These are phyloP conservation scores for Drosera capensis DNA, from an alignment of 148 eudicot genomes.

Conservation along the genomic window DNA sequence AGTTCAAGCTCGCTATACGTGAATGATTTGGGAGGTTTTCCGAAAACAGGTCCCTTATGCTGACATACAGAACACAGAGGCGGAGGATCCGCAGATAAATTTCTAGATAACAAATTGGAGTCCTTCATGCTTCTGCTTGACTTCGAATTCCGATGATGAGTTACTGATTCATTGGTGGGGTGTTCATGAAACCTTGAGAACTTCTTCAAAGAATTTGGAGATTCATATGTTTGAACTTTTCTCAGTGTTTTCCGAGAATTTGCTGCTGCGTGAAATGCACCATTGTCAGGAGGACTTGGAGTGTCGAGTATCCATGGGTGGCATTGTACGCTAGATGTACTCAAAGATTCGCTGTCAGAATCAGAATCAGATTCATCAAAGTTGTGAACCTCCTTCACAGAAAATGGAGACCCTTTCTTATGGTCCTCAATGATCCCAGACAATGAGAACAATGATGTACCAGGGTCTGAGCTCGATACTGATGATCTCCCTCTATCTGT, in stretches of 20 bases:
- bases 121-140: slow-evolving; percentile 25
- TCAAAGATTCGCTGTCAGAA: slow-evolving; percentile 34
- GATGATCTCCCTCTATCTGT: slow-evolving; percentile 92
- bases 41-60: slow-evolving; percentile 59
- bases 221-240: slow-evolving; percentile 15
- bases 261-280: slow-evolving; percentile 9
- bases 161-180: slow-evolving; percentile 12
- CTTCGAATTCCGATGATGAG: slow-evolving; percentile 15
- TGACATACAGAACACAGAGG: slow-evolving; percentile 71
- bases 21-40: slow-evolving; percentile 64
- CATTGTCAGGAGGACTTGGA: slow-evolving; percentile 9
- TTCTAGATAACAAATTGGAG: slow-evolving; percentile 30
- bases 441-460: slow-evolving; percentile 39
- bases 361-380: slow-evolving; percentile 34
- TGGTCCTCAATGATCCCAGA: slow-evolving; percentile 33
- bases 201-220: slow-evolving; percentile 12
- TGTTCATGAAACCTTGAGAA: slow-evolving; percentile 10
- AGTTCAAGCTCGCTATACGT: slow-evolving; percentile 44
- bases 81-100: slow-evolving; percentile 43
- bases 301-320: slow-evolving; percentile 35
- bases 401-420: slow-evolving; percentile 19
- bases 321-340: slow-evolving; percentile 27
- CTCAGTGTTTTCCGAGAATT: slow-evolving; percentile 16
- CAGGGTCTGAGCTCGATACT: slow-evolving; percentile 75
- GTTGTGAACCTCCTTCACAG: slow-evolving; percentile 10